Evolutionary conservation across 2,329 filamentous ascomycete species (phyloP).

Genomic region (Aspergillus awamori): DNA sequence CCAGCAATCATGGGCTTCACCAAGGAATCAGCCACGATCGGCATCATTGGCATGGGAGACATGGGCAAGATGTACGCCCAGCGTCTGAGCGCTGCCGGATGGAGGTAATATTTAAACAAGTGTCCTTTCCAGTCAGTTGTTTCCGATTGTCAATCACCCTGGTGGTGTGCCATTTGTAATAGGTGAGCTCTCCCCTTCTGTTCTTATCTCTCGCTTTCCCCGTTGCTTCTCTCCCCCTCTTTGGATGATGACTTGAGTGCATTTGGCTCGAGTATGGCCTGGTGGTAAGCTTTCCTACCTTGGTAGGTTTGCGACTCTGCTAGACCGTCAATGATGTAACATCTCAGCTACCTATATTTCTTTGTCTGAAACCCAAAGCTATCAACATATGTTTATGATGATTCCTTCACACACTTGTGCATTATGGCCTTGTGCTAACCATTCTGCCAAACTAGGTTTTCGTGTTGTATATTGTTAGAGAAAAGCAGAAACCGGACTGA

Average conservation of each 20-base stretch:
- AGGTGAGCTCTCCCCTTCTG: constrained; percentile 24
- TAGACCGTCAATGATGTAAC: constrained; percentile 95
- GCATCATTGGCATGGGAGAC: constrained; percentile 98
- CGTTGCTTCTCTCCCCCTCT: constrained; percentile 5
- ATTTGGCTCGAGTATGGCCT: constrained; percentile 99
- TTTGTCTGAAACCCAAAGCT: constrained; percentile 69
- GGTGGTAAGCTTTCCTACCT: constrained; percentile 64
- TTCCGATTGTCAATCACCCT: constrained; percentile 6
- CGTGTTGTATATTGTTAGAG: background rate
- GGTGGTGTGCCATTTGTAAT: constrained; percentile 36
- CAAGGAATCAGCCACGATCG: constrained; percentile 74
- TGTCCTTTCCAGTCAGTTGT: constrained; percentile 4
- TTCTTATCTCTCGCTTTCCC: constrained; percentile 11
- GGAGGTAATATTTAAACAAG: constrained; percentile 63
- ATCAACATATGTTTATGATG: constrained; percentile 6
- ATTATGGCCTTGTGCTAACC: constrained; percentile 26
- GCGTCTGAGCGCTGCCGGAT: constrained; percentile 84
- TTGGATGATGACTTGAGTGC: constrained; percentile 99
- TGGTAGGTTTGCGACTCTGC: constrained; percentile 63
- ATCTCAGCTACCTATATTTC: constrained; percentile 96
- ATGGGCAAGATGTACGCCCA: constrained; percentile 99
- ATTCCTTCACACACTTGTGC: background rate
- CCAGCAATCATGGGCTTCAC: constrained; percentile 37
- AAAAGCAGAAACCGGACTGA: background rate
- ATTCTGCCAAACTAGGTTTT: constrained; percentile 22